phyloP scores from a whole-genome alignment of 2,329 filamentous ascomycete species.

The Ceratocystis harringtonii region DNA sequence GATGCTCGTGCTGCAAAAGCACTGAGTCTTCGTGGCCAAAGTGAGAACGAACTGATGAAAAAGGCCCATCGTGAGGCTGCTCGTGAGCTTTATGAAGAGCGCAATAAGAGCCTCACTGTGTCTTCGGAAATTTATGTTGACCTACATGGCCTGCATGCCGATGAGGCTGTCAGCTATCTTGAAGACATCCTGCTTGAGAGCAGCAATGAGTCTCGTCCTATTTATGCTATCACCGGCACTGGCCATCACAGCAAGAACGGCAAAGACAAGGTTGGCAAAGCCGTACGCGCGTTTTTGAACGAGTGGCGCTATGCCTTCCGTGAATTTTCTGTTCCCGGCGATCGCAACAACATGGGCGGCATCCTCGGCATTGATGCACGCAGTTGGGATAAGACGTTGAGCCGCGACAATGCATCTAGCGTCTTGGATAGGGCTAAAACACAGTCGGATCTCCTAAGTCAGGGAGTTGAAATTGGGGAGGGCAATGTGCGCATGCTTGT shows the following conservation, averaged over 20 bases:
- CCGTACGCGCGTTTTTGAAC: slow-evolving; percentile 76
- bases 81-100: slow-evolving; percentile 79
- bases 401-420: slow-evolving; percentile 29
- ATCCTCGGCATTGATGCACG: slow-evolving; percentile 53
- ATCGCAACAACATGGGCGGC: slow-evolving; percentile 68
- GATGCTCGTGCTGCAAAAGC: slow-evolving; percentile 93
- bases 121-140: slow-evolving; percentile 78
- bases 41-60: slow-evolving; percentile 93
- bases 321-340: slow-evolving; percentile 93
- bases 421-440: slow-evolving; percentile 23
- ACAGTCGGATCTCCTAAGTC: slow-evolving; percentile 43
- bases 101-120: slow-evolving; percentile 53
- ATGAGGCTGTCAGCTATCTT: slow-evolving; percentile 90
- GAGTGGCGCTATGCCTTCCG: slow-evolving; percentile 94
- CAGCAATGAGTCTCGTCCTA: slow-evolving; percentile 51
- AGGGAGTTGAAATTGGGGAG: slow-evolving; percentile 53
- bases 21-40: slow-evolving; percentile 82
- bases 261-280: slow-evolving; percentile 96
- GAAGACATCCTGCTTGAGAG: slow-evolving; percentile 79
- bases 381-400: slow-evolving; percentile 49
- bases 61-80: slow-evolving; percentile 93
- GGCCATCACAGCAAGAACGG: slow-evolving; percentile 97
- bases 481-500: slow-evolving; percentile 52
- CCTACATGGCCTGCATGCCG: slow-evolving; percentile 92
- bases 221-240: slow-evolving; percentile 94